Evolutionary conservation across 805 yeast species (phyloP).

Genomic region (Wickerhamomyces ciferrii): DNA sequence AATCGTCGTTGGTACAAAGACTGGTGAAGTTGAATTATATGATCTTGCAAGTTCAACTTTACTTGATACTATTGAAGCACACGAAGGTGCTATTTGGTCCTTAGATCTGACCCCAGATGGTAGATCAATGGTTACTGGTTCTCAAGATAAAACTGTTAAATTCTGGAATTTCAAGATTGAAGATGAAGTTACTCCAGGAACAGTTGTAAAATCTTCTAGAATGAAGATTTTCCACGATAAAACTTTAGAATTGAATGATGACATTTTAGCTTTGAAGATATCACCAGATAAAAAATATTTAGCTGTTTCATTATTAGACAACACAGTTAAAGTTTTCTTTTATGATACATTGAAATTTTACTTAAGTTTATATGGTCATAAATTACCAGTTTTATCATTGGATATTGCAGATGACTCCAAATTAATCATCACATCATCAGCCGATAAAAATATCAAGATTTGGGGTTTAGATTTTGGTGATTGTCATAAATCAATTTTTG

Average conservation of each 20-base stretch:
- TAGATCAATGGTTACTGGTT: slow-evolving; percentile 79
- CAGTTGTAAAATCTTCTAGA: slow-evolving; percentile 41
- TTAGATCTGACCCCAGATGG: slow-evolving; percentile 86
- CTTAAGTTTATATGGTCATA: slow-evolving; percentile 91
- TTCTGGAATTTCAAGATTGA: slow-evolving; percentile 83
- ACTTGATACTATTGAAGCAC: slow-evolving; percentile 72
- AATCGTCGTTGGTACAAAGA: slow-evolving; percentile 82
- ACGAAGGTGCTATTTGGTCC: slow-evolving; percentile 84
- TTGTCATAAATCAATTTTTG: slow-evolving; percentile 94
- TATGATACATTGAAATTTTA: slow-evolving; percentile 83
- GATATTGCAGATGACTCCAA: slow-evolving; percentile 90
- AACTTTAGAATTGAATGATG: slow-evolving; percentile 83
- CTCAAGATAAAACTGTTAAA: slow-evolving; percentile 86
- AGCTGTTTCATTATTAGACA: slow-evolving; percentile 84
- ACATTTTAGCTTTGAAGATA: slow-evolving; percentile 70
- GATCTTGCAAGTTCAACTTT: slow-evolving; percentile 81
- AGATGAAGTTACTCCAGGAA: slow-evolving; percentile 67
- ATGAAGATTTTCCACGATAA: slow-evolving; percentile 68
- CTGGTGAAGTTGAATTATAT: slow-evolving; percentile 77
- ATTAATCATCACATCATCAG: slow-evolving; percentile 85
- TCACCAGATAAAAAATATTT: slow-evolving; percentile 75
- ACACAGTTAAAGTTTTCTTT: slow-evolving; percentile 93
- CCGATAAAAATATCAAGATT: slow-evolving; percentile 94
- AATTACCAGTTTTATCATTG: slow-evolving; percentile 87
- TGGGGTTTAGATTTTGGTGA: slow-evolving; percentile 99